A percentile compares a stretch with the other conserved stretches of the same genome.
These are phyloP conservation scores for Pseudohalonectria lignicola DNA, from an alignment of 2,329 filamentous ascomycete genomes.

Conservation along the genomic window DNA sequence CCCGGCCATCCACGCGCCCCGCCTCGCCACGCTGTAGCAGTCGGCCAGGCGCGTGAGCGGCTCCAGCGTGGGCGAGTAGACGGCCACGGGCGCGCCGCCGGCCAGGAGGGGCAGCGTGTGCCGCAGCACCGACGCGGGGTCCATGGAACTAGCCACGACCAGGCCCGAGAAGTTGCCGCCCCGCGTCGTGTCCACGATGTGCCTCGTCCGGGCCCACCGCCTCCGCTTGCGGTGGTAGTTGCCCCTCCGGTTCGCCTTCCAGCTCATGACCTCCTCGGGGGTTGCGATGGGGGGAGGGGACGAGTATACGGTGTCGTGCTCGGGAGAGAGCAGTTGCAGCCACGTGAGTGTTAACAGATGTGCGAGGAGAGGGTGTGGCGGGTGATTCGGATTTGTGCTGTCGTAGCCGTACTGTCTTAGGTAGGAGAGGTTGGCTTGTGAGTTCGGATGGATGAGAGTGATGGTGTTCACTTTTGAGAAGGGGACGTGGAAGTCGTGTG, in stretches of 20 bases:
- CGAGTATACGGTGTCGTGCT: conserved; percentile 62
- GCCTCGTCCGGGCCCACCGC: conserved; percentile 62
- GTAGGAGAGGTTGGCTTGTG: conserved; percentile 77
- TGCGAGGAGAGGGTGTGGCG: conserved; percentile 67
- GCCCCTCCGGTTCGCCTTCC: conserved; percentile 75
- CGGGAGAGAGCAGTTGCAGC: conserved; percentile 78
- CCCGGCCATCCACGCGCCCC: conserved; percentile 54
- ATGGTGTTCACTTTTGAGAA: conserved; percentile 64
- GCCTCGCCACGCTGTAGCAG: conserved; percentile 69
- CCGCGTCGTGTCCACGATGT: conserved; percentile 64
- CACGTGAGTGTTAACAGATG: conserved; percentile 80
- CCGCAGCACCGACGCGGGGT: conserved; percentile 64
- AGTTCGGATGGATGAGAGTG: conserved; percentile 70
- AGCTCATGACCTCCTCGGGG: conserved; percentile 49
- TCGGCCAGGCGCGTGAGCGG: conserved; percentile 69
- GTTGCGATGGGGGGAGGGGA: conserved; percentile 49
- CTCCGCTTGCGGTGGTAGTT: conserved; percentile 83
- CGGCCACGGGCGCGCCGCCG: conserved; percentile 73
- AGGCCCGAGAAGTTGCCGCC: conserved; percentile 74
- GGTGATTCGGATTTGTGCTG: conserved; percentile 48
- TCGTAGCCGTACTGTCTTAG: conserved; percentile 88
- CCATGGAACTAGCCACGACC: conserved; percentile 72
- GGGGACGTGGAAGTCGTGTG: conserved; percentile 48
- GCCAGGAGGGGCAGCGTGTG: conserved; percentile 69
- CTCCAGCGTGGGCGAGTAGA: conserved; percentile 76